These are phyloP conservation scores for Raphanus sativus DNA, from an alignment of 345 rosid genomes.

Conservation along the genomic window DNA sequence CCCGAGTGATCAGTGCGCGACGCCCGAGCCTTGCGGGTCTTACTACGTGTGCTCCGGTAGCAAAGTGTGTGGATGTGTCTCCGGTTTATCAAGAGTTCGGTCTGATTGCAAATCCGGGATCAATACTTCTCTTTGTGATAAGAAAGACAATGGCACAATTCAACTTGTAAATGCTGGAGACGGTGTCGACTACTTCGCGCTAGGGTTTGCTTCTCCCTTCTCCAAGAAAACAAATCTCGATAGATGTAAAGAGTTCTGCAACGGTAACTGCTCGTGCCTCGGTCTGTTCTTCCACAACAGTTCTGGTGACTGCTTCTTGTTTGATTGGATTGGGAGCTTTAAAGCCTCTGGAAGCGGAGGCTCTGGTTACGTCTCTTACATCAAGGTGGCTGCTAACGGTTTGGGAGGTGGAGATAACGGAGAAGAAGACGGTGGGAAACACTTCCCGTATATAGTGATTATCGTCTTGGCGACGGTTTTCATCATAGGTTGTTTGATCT, in stretches of 20 bases:
- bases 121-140: constrained; percentile 49
- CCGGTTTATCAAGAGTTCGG: constrained; percentile 39
- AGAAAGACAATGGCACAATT: constrained; percentile 18
- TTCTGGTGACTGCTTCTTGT: constrained; percentile 70
- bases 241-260: constrained; percentile 69
- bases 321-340: constrained; percentile 69
- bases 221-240: constrained; percentile 51
- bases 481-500: constrained; percentile 50
- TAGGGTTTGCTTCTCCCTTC: constrained; percentile 53
- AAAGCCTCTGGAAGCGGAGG: constrained; percentile 37
- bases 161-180: constrained; percentile 60
- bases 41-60: constrained; percentile 55
- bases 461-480: constrained; percentile 53
- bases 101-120: constrained; percentile 58
- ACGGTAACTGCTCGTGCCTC: constrained; percentile 69
- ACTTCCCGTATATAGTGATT: constrained; percentile 51
- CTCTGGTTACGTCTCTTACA: constrained; percentile 52
- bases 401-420: constrained; percentile 28
- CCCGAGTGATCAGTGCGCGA: constrained; percentile 62
- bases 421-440: constrained; percentile 43
- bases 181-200: constrained; percentile 62
- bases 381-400: constrained; percentile 50
- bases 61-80: constrained; percentile 63
- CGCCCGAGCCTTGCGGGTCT: constrained; percentile 69
- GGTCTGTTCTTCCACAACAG: constrained; percentile 68